Base-by-base conservation (phyloP, 371 early-diverging fungal species). In the Mortierella sp. region DNA sequence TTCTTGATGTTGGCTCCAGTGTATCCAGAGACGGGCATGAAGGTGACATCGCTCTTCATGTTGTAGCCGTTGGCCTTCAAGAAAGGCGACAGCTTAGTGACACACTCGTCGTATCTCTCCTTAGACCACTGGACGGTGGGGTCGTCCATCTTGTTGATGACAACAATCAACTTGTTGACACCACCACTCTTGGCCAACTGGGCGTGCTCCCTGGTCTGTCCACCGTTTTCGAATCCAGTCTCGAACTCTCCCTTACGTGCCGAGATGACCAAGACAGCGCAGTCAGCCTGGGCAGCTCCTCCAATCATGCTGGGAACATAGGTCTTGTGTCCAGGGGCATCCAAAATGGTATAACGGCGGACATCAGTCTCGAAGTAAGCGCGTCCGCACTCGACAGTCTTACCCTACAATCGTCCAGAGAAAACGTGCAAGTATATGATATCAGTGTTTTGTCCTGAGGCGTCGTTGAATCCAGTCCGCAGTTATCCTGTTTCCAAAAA, bases 211-310 rank as follows among this genome's bases (percentile, higher is more conserved):
- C 99, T 96, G 21, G 99, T 99, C 90, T 99, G 99, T 75, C 99
- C 99, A 75, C 99, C 99, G 85, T 97, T 95, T 88, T 99, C 99
- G 88, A 99, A 99, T 56, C 99, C 99, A 79, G 99, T 98, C 92
- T 99, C 99, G 85, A 99, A 99, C 92, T 99, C 99, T 88, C 99
- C 99, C 91, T 95, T 97, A 82, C 99, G 95, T 46, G 99, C 99
- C 71, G 99, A 99, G 73, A 99, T 97, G 32, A 99, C 98, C 78
- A 99, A 90, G 12, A 99, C 96, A 80, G 97, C 99, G 63, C 98
- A 92, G 89, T 99, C 99, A 32, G 99, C 99, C 89, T 99, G 99
- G 35, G 98, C 95, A n/a, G 98, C 99, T 81, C 99, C 99, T 82
- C 93, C 94, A 79, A 99, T 95, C 99, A 99, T 99, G 89, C 95